Base-by-base conservation (phyloP, 2,329 filamentous ascomycete genomes). In the Chrysoporthe cubensis region DNA sequence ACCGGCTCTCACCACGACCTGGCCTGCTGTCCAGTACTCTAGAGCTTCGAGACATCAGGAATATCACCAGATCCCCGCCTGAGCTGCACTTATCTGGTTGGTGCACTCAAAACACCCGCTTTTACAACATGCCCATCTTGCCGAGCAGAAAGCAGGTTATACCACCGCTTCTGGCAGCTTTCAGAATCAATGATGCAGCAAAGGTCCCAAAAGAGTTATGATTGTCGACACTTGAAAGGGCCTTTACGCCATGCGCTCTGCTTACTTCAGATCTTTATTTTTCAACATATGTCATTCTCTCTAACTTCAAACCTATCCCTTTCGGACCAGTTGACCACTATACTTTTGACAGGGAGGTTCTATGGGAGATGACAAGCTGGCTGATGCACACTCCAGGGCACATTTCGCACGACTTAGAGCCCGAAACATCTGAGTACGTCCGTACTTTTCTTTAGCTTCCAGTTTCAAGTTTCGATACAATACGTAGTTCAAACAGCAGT, bases 161-260 rank as follows among this genome's bases (percentile, higher is more conserved):
- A 13, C 50, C 5, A 54, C 13, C 32, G 50, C 6, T 32, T 14
- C 18, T 21, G 37, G 56, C 16, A 40, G 56, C 56, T 58, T 21
- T 42, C 37, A n/a, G 40, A 18, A 37, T 42, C 34, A 13, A 58
- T 58, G 56, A 58, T 58, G 56, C 34, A 58, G 34, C 56, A 11
- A 3, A 34, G 9, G 21, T 58, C 16, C 56, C 26, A 54, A 54
- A 34, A 16, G 32, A 13, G 50, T 13, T 54, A 16, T 54, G 50
- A 54, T 54, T 34, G 21, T 54, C 50, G 8, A 16, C 32, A 13
- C 5, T 18, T 32, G 21, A 13, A 54, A 13, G 26, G 50, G 50
- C 32, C 26, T 2, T 4, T 5, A 16, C 21, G 21, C 13, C 13
- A 54, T 54, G 50, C 21, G 26, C 50, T 54, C 7, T 32, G 50